phyloP scores from a whole-genome alignment of 495 filamentous ascomycete genomes.

The Trichoderma gamsii region DNA sequence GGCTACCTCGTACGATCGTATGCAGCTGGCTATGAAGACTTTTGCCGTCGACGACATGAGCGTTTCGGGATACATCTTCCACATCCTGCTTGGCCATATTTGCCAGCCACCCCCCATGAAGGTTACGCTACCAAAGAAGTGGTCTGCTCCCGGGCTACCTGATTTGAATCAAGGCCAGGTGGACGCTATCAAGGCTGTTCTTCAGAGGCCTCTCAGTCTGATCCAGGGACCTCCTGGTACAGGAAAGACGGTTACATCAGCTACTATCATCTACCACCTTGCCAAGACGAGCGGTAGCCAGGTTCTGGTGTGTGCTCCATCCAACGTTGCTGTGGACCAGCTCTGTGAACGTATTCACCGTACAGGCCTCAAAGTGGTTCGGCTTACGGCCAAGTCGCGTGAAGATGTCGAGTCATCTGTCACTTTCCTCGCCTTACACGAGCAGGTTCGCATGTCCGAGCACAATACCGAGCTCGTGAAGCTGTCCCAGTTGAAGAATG shows the following conservation, averaged over 20 bases:
- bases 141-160: conserved; percentile 89
- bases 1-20: conserved; percentile 96
- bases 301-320: conserved; percentile 93
- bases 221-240: conserved; percentile 97
- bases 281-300: conserved; percentile 92
- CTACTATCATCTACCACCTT: conserved; percentile 96
- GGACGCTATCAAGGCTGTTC: conserved; percentile 89
- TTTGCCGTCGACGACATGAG: conserved; percentile 98
- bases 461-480: conserved; percentile 90
- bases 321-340: conserved; percentile 97
- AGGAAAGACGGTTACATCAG: conserved; percentile 98
- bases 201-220: conserved; percentile 86
- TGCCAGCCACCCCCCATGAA: conserved; percentile 96
- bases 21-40: conserved; percentile 99
- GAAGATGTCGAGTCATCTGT: conserved; percentile 98
- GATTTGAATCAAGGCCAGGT: conserved; percentile 96
- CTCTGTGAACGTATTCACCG: conserved; percentile 95
- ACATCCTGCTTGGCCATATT: conserved; percentile 92
- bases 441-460: conserved; percentile 96
- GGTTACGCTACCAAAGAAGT: conserved; percentile 92
- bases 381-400: conserved; percentile 93
- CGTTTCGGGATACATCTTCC: conserved; percentile 98
- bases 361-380: conserved; percentile 94
- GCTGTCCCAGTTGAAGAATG: conserved; percentile 82
- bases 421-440: conserved; percentile 87